Evolutionary conservation across 768 basidiomycete species (phyloP), one percentile per base, ranked within the genome.

Genomic region (Mycena vulgaris): DNA sequence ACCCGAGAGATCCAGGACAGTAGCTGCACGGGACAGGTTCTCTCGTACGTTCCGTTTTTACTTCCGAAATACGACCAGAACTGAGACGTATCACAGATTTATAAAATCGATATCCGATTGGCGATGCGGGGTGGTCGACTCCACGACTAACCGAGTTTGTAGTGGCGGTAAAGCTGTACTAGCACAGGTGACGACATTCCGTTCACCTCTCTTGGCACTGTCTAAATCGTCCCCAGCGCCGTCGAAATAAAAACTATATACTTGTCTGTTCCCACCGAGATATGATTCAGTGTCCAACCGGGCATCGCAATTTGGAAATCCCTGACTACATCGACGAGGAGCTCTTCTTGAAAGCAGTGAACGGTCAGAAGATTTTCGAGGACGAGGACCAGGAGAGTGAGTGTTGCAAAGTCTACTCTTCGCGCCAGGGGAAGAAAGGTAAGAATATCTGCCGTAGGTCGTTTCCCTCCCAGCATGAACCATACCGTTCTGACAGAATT

Each of bases 391-490:
- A n/a, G n/a, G n/a, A n/a, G n/a, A n/a, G n/a, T n/a, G n/a, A n/a
- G n/a, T n/a, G n/a, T n/a, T n/a, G n/a, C n/a, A n/a, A 53, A 27
- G 51, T 63, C 27, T 63, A 35, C 37, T 63, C 51, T 45, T 27
- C 49, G 10, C 30, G 39, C 19, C 51, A 63, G 52, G 62, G 39
- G 51, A 63, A 55, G 51, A 63, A 63, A 53, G 62, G 51, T 33
- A 40, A 31, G 30, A 63, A 55, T 52, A 40, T 53, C 49, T 63
- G 62, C 62, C 51, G 62, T 63, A 55, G 55, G 62, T 63, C 35
- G 35, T 37, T 37, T 37, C n/a, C n/a, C n/a, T 7, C 14, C 14
- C 35, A 37, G 35, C 35, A 42, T 63, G 28, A 23, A 21, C 52
- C 28, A 28, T 52, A n/a, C n/a, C n/a, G 55, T 55, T 53, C 62